Percentiles rank a stretch among this genome's conserved stretches.
Conservation (phyloP, 2,329 filamentous ascomycete species). For the Diaporthe sp. region DNA sequence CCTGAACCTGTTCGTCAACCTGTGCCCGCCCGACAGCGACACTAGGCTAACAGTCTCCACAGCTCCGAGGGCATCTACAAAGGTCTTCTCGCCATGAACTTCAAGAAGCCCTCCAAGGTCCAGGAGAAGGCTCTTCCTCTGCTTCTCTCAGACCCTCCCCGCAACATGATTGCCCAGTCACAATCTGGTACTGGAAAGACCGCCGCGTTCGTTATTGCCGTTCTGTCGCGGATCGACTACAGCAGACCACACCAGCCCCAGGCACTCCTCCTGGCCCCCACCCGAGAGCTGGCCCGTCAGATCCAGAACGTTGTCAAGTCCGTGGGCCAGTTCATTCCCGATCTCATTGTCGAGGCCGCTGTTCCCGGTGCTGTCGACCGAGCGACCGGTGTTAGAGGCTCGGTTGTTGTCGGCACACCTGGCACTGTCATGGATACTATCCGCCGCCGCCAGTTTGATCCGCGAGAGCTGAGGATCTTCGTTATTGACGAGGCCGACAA, state of each 20-base stretch:
- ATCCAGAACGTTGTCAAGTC: slow-evolving; percentile 87
- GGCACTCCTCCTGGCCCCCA: slow-evolving; percentile 90
- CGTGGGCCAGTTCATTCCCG: slow-evolving; percentile 87
- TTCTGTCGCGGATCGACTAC: slow-evolving; percentile 88
- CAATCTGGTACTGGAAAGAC: slow-evolving; percentile 99
- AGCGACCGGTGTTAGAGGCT: slow-evolving; percentile 77
- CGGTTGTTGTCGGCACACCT: slow-evolving; percentile 92
- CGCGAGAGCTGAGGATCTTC: slow-evolving; percentile 80
- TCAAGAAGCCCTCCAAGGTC: slow-evolving; percentile 96
- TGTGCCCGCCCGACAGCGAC: slow-evolving; percentile 41
- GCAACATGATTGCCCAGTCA: slow-evolving; percentile 98
- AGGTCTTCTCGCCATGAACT: slow-evolving; percentile 85
- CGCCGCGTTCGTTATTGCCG: slow-evolving; percentile 93
- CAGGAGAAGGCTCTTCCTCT: slow-evolving; percentile 95
- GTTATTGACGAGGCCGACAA: slow-evolving; percentile 98
- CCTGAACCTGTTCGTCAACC: slow-evolving; percentile 79
- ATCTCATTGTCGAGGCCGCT: slow-evolving; percentile 82
- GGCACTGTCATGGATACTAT: slow-evolving; percentile 93
- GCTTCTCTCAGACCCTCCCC: slow-evolving; percentile 86
- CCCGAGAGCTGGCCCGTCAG: slow-evolving; percentile 93
- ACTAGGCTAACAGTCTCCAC: slow-evolving; percentile 42
- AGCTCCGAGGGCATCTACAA: slow-evolving; percentile 77
- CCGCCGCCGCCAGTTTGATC: slow-evolving; percentile 80
- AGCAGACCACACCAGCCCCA: slow-evolving; percentile 79
- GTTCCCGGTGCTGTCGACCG: slow-evolving; percentile 84